These are phyloP conservation scores for Irpex rosettiformis DNA, from an alignment of 1,284 basidiomycete species.

Conservation along the genomic window DNA sequence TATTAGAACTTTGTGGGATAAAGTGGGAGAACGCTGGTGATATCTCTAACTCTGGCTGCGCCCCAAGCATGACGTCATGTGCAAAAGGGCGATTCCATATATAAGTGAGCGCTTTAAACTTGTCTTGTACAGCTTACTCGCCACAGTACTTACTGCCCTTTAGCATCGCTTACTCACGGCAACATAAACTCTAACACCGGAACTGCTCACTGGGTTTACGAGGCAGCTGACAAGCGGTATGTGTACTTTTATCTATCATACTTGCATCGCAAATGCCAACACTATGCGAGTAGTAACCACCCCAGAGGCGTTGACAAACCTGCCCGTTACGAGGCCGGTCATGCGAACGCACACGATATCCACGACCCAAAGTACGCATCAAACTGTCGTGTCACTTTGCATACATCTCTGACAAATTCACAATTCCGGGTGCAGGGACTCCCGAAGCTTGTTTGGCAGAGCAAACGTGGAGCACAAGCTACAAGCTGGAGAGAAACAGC, in stretches of 20 bases:
- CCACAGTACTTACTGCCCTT: not conserved
- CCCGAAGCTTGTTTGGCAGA: constrained; percentile 37
- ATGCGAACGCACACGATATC: constrained; percentile 31
- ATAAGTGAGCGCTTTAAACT: not conserved
- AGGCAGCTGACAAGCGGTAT: constrained; percentile 41
- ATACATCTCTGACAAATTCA: not conserved
- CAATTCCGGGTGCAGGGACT: constrained; percentile 28
- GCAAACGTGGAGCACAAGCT: constrained; percentile 30
- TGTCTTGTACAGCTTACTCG: not conserved
- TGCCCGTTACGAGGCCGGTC: constrained; percentile 16
- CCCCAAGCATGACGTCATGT: constrained; percentile 10
- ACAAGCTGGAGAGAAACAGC: constrained; percentile 27
- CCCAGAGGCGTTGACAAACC: constrained; percentile 8
- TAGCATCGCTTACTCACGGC: not conserved
- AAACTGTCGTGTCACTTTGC: not conserved
- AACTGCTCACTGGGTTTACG: constrained; percentile 40
- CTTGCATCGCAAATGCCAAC: constrained; percentile 6
- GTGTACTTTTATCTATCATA: constrained; percentile 3
- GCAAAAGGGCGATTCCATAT: constrained; percentile 4
- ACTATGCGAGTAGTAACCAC: constrained; percentile 11
- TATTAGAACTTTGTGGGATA: not conserved
- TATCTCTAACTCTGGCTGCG: not conserved
- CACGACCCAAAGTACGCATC: constrained; percentile 38
- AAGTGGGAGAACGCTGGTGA: not conserved
- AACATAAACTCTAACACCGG: constrained; percentile 46